Percentiles rank a stretch among this genome's conserved stretches.
Evolutionary conservation across 371 early-diverging fungal species (phyloP).

Genomic region (Fennellomyces sp.): DNA sequence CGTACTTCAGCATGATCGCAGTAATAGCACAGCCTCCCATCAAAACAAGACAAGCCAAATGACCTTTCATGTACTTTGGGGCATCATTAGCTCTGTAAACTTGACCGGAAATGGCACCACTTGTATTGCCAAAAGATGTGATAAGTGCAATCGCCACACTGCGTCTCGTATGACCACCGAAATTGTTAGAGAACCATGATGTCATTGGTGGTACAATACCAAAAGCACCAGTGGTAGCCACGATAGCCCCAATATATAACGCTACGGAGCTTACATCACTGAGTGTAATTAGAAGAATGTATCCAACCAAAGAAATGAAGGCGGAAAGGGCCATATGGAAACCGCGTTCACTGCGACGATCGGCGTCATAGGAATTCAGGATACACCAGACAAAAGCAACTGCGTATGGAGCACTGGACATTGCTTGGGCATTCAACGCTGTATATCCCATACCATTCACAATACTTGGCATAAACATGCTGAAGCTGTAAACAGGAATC

Average conservation of each 20-base stretch:
- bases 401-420: not conserved
- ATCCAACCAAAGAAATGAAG: constrained; percentile 61
- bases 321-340: constrained; percentile 63
- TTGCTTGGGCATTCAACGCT: constrained; percentile 47
- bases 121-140: constrained; percentile 52
- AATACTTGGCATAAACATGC: constrained; percentile 73
- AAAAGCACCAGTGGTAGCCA: constrained; percentile 60
- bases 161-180: constrained; percentile 66
- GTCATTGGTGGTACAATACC: constrained; percentile 60
- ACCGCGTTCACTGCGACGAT: constrained; percentile 63
- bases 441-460: constrained; percentile 69
- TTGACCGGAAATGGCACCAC: constrained; percentile 50
- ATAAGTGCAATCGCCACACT: constrained; percentile 62
- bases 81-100: constrained; percentile 63
- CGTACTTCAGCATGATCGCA: constrained; percentile 44
- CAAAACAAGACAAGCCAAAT: constrained; percentile 44
- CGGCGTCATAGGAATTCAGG: constrained; percentile 58
- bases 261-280: constrained; percentile 10
- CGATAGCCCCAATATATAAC: constrained; percentile 52
- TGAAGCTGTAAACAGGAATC: constrained; percentile 64
- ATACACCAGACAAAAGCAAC: constrained; percentile 56
- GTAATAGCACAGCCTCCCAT: constrained; percentile 41
- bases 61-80: constrained; percentile 53
- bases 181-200: constrained; percentile 63
- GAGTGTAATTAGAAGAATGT: constrained; percentile 58